Evolutionary conservation across 176 grass and related monocot genomes (phyloP), one percentile per base, ranked within the genome.

Genomic region (Chrysopogon serrulatus): DNA sequence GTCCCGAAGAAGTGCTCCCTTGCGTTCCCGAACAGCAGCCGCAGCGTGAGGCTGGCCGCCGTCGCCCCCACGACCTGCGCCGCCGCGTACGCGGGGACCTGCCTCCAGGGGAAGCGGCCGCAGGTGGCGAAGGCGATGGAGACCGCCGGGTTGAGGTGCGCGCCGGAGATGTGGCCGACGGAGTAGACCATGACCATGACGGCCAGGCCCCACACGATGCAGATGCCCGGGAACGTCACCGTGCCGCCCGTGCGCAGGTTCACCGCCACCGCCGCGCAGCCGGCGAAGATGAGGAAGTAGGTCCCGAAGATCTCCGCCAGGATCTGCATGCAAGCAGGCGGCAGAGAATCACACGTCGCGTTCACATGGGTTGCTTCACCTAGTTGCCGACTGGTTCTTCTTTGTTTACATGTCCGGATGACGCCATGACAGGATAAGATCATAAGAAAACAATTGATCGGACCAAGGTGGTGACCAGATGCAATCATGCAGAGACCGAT

Each of bases 101-200:
- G 90, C 83, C 28, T 83, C 96, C 96, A 98, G 1, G 93, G 96
- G 79, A 98, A 96, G 4, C 89, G 87, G 34, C 89, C 72, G 60
- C 91, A 94, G 39, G 93, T 94, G 63, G 93, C 96, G 40, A 96
- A 99, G 51, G 96, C 91, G 17, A 99, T 1, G 54, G 89, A 85
- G 67, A 99, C 96, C 34, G 96, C 93, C 2, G 96, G 96, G 76
- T 99, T 99, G 68, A 99, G 85, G 84, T 99, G 96, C 4, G 91
- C 96, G 59, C 96, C 91, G 80, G 96, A 99, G 80, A 96, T 99
- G 80, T 99, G 96, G 44, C 96, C 96, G 11, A 99, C 83, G 21
- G 91, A 95, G 87, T 99, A 99, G 0, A 94, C 83, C 96, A 99
- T 95, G 12, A 94, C 96, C 96, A 90, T 96, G 10, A 96, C 96